Evolutionary conservation across 1,284 basidiomycete genomes (phyloP).

Genomic region (Chondrostereum purpureum): DNA sequence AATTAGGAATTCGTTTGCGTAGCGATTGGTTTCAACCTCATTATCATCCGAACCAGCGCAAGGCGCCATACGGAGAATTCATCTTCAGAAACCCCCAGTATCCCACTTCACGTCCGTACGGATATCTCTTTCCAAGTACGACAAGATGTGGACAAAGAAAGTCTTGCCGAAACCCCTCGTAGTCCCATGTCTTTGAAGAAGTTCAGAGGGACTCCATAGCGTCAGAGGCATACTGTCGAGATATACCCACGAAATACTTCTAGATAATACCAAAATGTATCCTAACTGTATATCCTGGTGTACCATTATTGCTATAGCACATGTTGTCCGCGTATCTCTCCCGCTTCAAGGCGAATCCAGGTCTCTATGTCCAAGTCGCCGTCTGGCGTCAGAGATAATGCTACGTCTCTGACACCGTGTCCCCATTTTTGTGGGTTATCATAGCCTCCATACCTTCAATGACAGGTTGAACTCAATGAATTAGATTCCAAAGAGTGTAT

Average conservation of each 20-base stretch:
- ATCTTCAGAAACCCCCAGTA: background rate
- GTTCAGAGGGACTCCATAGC: too few relatives aligned
- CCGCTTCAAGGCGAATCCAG: conserved; percentile 56
- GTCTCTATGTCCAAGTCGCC: conserved; percentile 43
- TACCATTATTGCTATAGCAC: too few relatives aligned
- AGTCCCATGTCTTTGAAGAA: too few relatives aligned
- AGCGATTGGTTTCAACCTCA: conserved; percentile 2
- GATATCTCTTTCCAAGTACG: too few relatives aligned
- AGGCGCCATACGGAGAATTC: background rate
- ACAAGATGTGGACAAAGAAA: too few relatives aligned
- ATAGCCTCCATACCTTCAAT: conserved; percentile 58
- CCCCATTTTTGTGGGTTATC: conserved; percentile 43
- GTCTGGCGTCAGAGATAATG: conserved; percentile 41
- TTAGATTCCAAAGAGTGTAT: too few relatives aligned
- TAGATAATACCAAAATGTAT: too few relatives aligned
- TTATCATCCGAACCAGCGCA: background rate
- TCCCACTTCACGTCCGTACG: background rate
- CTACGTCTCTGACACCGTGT: conserved; percentile 56
- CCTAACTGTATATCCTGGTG: background rate
- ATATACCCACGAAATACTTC: too few relatives aligned
- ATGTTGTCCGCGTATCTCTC: conserved; percentile 23
- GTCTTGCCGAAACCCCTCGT: too few relatives aligned
- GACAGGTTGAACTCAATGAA: conserved; percentile 1
- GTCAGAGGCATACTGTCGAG: too few relatives aligned
- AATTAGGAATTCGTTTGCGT: background rate